Evolutionary conservation across 768 basidiomycete species (phyloP), one percentile per base, ranked within the genome.

Genomic region (Galerina sulciceps): DNA sequence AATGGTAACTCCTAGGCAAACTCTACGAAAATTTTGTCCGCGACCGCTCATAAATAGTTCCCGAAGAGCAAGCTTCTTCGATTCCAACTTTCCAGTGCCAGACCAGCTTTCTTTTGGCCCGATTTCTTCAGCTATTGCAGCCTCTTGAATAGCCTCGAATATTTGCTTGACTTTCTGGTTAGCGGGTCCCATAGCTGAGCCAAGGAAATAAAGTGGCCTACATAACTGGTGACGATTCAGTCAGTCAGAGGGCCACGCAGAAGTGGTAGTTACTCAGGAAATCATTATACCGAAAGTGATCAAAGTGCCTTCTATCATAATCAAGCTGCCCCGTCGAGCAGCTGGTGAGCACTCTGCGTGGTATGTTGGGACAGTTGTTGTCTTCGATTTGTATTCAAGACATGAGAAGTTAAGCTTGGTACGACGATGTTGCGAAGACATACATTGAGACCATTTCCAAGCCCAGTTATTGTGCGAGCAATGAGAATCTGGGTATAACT

Each of bases 281-380:
- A 87, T 70, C 80, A 83, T 85, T 66, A 88, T 80, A 45, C 87
- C 87, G 66, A 84, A 84, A 0, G 84, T 84, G 61, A 87, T 87
- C 15, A 86, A 71, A 66, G 80, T 83, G 3, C 87, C 87, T 69
- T 87, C 85, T 52, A 88, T 79, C 80, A 86, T 85, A 53, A 89
- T 85, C 56, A 87, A 73, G 55, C 82, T 81, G 18, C 88, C 87
- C 47, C 88, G 75, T 55, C 77, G 77, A 31, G 84, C 76, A 4
- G 85, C 81, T 4, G 84, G 79, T 1, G 87, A 86, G 65, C 85
- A 87, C 69, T 90, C 88, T 0, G 85, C 83, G 57, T 87, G 85
- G 66, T 87, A 89, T 10, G 79, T 76, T 2, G 87, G 86, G 0
- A 87, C 82, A 14, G 86, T 87, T 2, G 86, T 87, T 3, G 87